Percentiles rank a stretch among this genome's conserved stretches.
phyloP scores from a whole-genome alignment of 768 basidiomycete genomes.

The Tulasnella sp. region DNA sequence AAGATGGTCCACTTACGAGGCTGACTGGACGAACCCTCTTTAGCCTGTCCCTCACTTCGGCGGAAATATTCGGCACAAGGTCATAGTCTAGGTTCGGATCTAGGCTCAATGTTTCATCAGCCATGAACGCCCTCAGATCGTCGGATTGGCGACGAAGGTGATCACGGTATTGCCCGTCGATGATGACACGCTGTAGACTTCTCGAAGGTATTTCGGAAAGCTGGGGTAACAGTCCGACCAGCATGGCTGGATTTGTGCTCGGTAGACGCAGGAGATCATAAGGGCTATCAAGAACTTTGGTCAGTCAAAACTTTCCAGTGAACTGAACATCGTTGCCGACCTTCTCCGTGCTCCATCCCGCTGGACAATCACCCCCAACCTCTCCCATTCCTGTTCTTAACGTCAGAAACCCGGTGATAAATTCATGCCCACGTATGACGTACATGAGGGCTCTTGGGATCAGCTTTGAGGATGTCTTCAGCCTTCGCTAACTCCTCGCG shows the following conservation, averaged over 20 bases:
- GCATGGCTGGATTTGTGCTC: constrained; percentile 50
- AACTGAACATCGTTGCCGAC: constrained; percentile 39
- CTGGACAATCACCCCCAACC: constrained; percentile 49
- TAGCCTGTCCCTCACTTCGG: constrained; percentile 72
- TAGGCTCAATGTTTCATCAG: constrained; percentile 73
- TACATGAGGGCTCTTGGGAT: constrained; percentile 52
- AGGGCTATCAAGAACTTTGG: constrained; percentile 53
- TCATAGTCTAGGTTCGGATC: constrained; percentile 73
- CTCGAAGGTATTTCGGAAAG: constrained; percentile 55
- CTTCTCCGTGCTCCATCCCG: constrained; percentile 53
- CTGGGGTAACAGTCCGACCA: constrained; percentile 54
- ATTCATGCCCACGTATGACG: constrained; percentile 18
- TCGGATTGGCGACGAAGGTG: constrained; percentile 73
- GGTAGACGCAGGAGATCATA: constrained; percentile 72
- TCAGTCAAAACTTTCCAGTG: constrained; percentile 21
- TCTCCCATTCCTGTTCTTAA: constrained; percentile 48
- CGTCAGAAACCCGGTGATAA: not conserved
- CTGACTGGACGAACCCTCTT: constrained; percentile 64
- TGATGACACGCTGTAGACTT: constrained; percentile 63
- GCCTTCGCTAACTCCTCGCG: constrained; percentile 46
- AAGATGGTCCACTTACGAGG: constrained; percentile 52
- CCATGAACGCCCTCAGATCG: constrained; percentile 71
- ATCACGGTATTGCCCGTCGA: constrained; percentile 57
- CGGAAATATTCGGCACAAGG: constrained; percentile 67
- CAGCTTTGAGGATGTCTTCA: constrained; percentile 44